These are phyloP conservation scores for Globisporangium canariense DNA, from an alignment of 352 stramenopile species.

Conservation along the genomic window DNA sequence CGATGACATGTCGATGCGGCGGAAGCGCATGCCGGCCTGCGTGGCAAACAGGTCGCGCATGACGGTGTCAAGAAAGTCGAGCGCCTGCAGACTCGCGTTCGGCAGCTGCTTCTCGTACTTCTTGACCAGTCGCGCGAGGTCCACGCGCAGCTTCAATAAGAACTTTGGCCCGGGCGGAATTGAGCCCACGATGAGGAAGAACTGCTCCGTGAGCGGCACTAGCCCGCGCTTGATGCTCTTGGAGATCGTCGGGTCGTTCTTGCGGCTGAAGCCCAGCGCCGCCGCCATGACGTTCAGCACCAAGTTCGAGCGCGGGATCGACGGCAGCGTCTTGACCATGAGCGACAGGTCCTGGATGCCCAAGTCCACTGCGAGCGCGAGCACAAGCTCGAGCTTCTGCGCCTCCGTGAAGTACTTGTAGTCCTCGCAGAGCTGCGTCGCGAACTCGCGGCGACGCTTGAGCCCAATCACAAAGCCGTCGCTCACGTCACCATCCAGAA, in stretches of 20 bases:
- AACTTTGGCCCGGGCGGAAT: conserved; percentile 73
- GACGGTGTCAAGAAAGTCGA: conserved; percentile 78
- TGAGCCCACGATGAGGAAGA: conserved; percentile 72
- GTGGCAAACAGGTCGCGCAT: conserved; percentile 84
- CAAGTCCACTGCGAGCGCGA: conserved; percentile 76
- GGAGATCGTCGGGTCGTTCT: conserved; percentile 79
- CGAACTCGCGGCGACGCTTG: conserved; percentile 78
- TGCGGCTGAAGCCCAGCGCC: conserved; percentile 71
- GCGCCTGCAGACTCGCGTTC: conserved; percentile 47
- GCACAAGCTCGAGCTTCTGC: conserved; percentile 76
- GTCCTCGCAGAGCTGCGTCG: conserved; percentile 63
- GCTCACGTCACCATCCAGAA: conserved; percentile 61
- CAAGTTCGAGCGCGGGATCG: conserved; percentile 69
- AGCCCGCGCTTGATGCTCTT: conserved; percentile 85
- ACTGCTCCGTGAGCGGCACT: conserved; percentile 75
- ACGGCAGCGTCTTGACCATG: conserved; percentile 81
- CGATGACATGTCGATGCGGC: conserved; percentile 65
- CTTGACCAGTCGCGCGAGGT: conserved; percentile 52
- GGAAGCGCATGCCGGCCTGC: conserved; percentile 78
- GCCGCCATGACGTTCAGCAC: conserved; percentile 79
- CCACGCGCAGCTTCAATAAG: conserved; percentile 61
- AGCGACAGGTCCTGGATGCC: conserved; percentile 74
- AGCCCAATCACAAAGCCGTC: conserved; percentile 83
- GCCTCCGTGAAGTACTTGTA: conserved; percentile 75
- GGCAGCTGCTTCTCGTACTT: conserved; percentile 47